These are phyloP conservation scores for Nicotiana noctiflora DNA, from an alignment of 257 asterid genomes.

Conservation along the genomic window DNA sequence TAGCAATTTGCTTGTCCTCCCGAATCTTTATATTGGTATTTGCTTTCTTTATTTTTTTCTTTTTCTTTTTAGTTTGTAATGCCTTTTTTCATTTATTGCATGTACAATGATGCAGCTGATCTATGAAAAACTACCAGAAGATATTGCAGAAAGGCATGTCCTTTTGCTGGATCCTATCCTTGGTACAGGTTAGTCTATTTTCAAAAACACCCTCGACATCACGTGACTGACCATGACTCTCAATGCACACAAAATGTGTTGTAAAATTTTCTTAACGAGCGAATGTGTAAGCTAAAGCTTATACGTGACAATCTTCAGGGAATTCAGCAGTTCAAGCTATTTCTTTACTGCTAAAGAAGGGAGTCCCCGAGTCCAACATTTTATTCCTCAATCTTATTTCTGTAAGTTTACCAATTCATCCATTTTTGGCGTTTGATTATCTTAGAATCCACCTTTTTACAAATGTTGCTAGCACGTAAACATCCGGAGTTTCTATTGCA, in stretches of 20 bases:
- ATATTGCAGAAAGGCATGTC: slow-evolving; percentile 13
- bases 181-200: slow-evolving; percentile 59
- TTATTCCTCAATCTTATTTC: slow-evolving; percentile 95
- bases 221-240: not conserved
- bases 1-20: slow-evolving; percentile 4
- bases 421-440: too few relatives aligned
- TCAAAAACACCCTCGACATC: not conserved
- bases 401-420: slow-evolving; percentile 34
- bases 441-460: too few relatives aligned
- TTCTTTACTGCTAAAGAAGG: slow-evolving; percentile 76
- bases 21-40: not conserved
- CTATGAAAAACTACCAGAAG: slow-evolving; percentile 18
- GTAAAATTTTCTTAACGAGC: not conserved
- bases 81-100: not conserved
- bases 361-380: slow-evolving; percentile 91
- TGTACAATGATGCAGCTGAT: slow-evolving; percentile 24
- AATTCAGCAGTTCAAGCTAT: slow-evolving; percentile 96
- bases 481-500: too few relatives aligned
- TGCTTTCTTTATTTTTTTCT: not conserved
- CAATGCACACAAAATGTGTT: not conserved
- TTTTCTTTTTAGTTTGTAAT: not conserved
- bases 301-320: slow-evolving; percentile 35
- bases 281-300: not conserved
- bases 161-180: slow-evolving; percentile 10
- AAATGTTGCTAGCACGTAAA: too few relatives aligned